Percentiles rank a stretch among this genome's conserved stretches.
Evolutionary conservation across 2,329 filamentous ascomycete genomes (phyloP).

Genomic region (Neophaeococcomyces aloes): DNA sequence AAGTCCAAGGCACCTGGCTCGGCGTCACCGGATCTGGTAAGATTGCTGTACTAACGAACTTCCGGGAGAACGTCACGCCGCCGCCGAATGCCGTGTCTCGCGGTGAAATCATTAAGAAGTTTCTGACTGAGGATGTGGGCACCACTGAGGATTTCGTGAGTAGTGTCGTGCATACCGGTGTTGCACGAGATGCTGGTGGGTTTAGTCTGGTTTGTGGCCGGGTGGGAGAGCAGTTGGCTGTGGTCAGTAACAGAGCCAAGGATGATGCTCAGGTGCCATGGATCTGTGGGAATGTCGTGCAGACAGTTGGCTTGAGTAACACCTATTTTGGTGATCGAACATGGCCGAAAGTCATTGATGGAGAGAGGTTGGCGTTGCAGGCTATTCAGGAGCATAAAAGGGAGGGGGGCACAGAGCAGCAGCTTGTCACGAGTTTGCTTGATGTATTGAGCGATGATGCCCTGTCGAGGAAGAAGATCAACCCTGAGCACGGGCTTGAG

Average conservation of each 20-base stretch:
- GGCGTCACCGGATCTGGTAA: constrained; percentile 51
- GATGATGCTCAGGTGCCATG: constrained; percentile 41
- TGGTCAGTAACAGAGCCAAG: constrained; percentile 53
- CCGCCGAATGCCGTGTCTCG: constrained; percentile 41
- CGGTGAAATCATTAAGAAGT: constrained; percentile 51
- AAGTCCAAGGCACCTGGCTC: constrained; percentile 54
- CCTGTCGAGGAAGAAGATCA: constrained; percentile 36
- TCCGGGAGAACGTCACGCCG: constrained; percentile 43
- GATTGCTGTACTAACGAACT: constrained; percentile 54
- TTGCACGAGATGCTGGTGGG: constrained; percentile 49
- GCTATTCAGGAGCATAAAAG: constrained; percentile 39
- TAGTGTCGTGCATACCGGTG: constrained; percentile 44
- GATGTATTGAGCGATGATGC: constrained; percentile 45
- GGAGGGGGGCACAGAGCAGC: constrained; percentile 35
- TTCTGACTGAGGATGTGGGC: constrained; percentile 38
- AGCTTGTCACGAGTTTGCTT: constrained; percentile 43
- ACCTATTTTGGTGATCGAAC: constrained; percentile 47
- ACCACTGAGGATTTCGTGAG: constrained; percentile 43
- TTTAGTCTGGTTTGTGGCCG: constrained; percentile 53
- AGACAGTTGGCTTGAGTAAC: constrained; percentile 53
- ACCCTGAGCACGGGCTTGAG: constrained; percentile 37
- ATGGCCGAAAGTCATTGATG: constrained; percentile 53
- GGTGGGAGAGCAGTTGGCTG: constrained; percentile 43
- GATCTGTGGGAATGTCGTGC: constrained; percentile 37
- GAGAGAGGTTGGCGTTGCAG: constrained; percentile 43